Percentiles rank a stretch among this genome's conserved stretches.
Conservation (phyloP, 768 basidiomycete genomes). For the Mycena galericulata region DNA sequence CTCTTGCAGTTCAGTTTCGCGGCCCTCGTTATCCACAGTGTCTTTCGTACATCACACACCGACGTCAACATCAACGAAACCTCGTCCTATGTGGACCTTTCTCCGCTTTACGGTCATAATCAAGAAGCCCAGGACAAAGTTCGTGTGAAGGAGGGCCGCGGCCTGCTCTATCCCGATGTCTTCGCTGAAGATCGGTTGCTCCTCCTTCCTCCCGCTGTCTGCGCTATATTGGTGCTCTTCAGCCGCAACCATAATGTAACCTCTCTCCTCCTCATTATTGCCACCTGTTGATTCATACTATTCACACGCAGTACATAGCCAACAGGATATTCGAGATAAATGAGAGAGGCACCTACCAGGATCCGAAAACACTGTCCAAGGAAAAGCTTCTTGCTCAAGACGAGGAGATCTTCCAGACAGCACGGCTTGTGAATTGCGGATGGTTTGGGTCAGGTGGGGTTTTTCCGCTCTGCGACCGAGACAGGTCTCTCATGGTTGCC, state of each 20-base stretch:
- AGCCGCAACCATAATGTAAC: slow-evolving; percentile 90
- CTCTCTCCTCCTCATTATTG: slow-evolving; percentile 11
- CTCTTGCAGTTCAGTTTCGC: slow-evolving; percentile 72
- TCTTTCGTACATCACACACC: slow-evolving; percentile 75
- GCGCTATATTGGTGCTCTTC: slow-evolving; percentile 85
- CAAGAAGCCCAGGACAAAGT: slow-evolving; percentile 70
- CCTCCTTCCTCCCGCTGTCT: slow-evolving; percentile 82
- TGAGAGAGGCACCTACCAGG: slow-evolving; percentile 72
- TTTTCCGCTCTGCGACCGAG: slow-evolving; percentile 6
- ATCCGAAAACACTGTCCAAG: slow-evolving; percentile 62
- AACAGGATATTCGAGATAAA: slow-evolving; percentile 83
- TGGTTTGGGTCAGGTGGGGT: slow-evolving; percentile 75
- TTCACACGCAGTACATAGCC: slow-evolving; percentile 74
- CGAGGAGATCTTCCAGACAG: slow-evolving; percentile 87
- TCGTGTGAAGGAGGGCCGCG: slow-evolving; percentile 64
- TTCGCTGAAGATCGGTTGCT: slow-evolving; percentile 86
- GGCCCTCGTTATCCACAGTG: slow-evolving; percentile 86
- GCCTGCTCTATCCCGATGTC: slow-evolving; percentile 73
- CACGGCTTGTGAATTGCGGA: slow-evolving; percentile 80
- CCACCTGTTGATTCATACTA: neutral
- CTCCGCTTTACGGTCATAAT: slow-evolving; percentile 84
- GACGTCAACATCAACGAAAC: slow-evolving; percentile 83
- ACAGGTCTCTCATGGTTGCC: slow-evolving; percentile 13
- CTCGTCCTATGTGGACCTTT: slow-evolving; percentile 88
- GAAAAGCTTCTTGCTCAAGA: slow-evolving; percentile 64